Percentiles rank a stretch among this genome's conserved stretches.
phyloP scores from a whole-genome alignment of 495 filamentous ascomycete species.

The Lepraria neglecta region DNA sequence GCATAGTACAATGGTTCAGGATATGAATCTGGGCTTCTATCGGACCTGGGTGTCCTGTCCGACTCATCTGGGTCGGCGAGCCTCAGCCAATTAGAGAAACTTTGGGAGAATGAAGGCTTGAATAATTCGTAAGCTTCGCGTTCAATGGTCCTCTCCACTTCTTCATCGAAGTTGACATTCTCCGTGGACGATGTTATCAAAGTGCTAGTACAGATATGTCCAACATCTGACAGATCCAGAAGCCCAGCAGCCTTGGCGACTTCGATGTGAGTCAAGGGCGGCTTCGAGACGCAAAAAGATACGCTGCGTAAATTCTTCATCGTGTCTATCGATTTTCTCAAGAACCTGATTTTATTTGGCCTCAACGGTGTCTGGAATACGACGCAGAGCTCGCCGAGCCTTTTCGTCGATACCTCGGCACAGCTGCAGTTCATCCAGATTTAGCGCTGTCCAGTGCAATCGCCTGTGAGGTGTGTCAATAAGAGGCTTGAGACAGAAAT shows the following conservation, averaged over 20 bases:
- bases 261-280: background rate
- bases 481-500: no score
- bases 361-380: background rate
- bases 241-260: conserved; percentile 1
- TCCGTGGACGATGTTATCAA: background rate
- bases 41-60: background rate
- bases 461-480: background rate
- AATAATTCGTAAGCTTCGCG: background rate
- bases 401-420: background rate
- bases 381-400: background rate
- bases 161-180: no score
- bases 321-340: background rate
- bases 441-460: conserved; percentile 6
- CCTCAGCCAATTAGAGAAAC: background rate
- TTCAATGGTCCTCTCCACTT: background rate
- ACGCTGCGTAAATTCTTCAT: background rate
- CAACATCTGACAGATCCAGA: background rate
- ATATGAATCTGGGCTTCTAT: background rate
- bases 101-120: background rate
- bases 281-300: conserved; percentile 2
- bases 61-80: background rate
- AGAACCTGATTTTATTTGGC: background rate
- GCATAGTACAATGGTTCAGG: conserved; percentile 1
- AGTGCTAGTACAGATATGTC: conserved; percentile 7
- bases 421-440: background rate